Base-by-base conservation (phyloP, 495 filamentous ascomycete genomes). In the Aspergillus cavernicola region DNA sequence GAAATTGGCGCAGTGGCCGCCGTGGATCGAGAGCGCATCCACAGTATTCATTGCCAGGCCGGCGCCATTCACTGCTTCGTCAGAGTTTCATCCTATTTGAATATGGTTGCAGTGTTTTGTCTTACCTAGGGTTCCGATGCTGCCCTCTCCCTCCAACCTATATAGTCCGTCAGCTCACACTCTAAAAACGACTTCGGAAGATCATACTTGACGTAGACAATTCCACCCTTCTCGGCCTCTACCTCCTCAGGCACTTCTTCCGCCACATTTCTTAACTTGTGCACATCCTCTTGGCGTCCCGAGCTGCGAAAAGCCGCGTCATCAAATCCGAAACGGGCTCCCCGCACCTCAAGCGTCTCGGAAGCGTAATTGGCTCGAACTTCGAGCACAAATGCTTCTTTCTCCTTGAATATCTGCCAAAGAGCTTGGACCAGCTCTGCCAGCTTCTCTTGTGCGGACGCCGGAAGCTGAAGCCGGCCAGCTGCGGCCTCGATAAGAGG, bases 11-110 rank as follows among this genome's bases (percentile, higher is more conserved):
- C 81, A 83, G 37, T 77, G 70, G 40, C 84, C 85, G 33, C 83
- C 84, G 53, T 81, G 82, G 33, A 80, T 68, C 3, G 78, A 75
- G 6, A 95, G 80, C 2, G 87, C 86, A 61, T 95, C 91, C 52
- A 89, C 82, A 0, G 91, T 95, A 68, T 95, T 95, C 89, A 96
- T 95, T 9, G 90, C 90, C 18, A 95, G 82, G 4, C 91, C 91
- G 20, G 91, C 91, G 37, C 91, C 91, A 61, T 95, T 95, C 52
- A 92, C 88, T 76, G 31, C 3, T 32, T 13, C 18, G 31, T 61
- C 29, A 52, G 46, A n/a, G n/a, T n/a, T 42, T 9, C 45, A 5
- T n/a, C 24, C 22, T n/a, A 8, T 44, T 20, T n/a, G 18, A 11
- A 8, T 29, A 32, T 6, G 32, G 7, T 19, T 39, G 12, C 9